Base-by-base conservation (phyloP, 2,329 filamentous ascomycete species). In the Coniochaeta hoffmannii region DNA sequence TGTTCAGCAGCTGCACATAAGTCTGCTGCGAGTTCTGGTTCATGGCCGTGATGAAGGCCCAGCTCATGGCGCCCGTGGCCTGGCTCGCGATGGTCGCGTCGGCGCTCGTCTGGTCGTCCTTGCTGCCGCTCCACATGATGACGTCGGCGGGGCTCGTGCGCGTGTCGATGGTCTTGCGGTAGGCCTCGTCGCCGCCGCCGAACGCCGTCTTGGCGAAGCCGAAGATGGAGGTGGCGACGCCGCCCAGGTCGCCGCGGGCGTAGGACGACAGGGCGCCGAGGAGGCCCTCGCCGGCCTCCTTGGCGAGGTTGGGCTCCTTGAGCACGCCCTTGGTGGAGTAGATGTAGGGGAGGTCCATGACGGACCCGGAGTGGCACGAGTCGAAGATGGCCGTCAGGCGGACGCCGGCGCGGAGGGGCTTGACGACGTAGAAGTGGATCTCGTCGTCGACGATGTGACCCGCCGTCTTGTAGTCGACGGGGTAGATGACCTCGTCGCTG, bases 31-130 rank as follows among this genome's bases (percentile, higher is more conserved):
- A 90, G 68, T 96, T 96, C 76, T 92, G 90, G 78, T 89, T 92
- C 66, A 97, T 80, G 19, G 92, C 87, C 1, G 81, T 85, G 70
- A 99, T 94, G 71, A 99, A 99, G 2, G 94, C 94, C 85, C 89
- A 97, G 3, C 91, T 96, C 94, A 99, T 97, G 71, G 94, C 94
- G 55, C 94, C 94, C 0, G 94, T 99, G 32, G 94, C 93, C 73
- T 97, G 82, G 56, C 90, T 85, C 44, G 81, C 83, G 62, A 97
- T 97, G 28, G 85, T 89, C 12, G 94, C 92, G 70, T 99, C 94
- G 73, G 90, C 89, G 57, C 91, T 96, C 62, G 94, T 99, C 73
- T 97, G 94, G 59, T 87, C 84, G 68, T 99, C 94, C 73, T 96
- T 97, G 75, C 90, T 95, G 56, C 94, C 94, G 58, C 90, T 96